Conservation (phyloP, 2,329 filamentous ascomycete species). For the Atkinsonella hypoxylon region DNA sequence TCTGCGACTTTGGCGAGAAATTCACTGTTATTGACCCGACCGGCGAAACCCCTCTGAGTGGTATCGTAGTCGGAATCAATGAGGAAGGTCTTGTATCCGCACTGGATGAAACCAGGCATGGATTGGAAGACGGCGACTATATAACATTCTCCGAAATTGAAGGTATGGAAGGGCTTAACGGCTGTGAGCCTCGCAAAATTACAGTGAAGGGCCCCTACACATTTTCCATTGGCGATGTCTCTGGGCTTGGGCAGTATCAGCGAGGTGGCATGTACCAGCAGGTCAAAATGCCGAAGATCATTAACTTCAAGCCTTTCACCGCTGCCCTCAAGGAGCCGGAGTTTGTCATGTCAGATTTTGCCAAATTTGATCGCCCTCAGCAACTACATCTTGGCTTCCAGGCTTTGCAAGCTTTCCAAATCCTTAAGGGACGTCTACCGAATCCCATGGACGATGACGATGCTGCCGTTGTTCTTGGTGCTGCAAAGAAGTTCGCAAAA, state of each 20-base stretch:
- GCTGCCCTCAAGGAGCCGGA: slow-evolving; percentile 76
- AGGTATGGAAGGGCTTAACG: slow-evolving; percentile 84
- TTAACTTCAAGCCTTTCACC: slow-evolving; percentile 77
- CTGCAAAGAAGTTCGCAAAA: slow-evolving; percentile 62
- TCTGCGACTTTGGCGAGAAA: slow-evolving; percentile 93
- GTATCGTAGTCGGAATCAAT: slow-evolving; percentile 83
- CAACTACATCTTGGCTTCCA: slow-evolving; percentile 90
- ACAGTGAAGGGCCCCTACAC: slow-evolving; percentile 94
- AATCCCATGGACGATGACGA: slow-evolving; percentile 76
- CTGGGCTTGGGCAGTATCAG: slow-evolving; percentile 74
- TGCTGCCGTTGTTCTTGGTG: slow-evolving; percentile 62
- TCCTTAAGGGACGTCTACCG: slow-evolving; percentile 63
- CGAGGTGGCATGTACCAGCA: slow-evolving; percentile 84
- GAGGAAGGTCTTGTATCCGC: slow-evolving; percentile 86
- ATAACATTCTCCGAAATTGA: slow-evolving; percentile 90
- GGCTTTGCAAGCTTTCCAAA: slow-evolving; percentile 76
- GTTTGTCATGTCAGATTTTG: slow-evolving; percentile 84
- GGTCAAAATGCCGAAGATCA: slow-evolving; percentile 94
- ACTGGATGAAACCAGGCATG: slow-evolving; percentile 87
- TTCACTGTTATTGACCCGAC: slow-evolving; percentile 86
- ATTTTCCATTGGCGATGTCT: slow-evolving; percentile 92
- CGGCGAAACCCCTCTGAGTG: slow-evolving; percentile 75
- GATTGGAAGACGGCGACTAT: slow-evolving; percentile 90
- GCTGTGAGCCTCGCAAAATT: slow-evolving; percentile 73
- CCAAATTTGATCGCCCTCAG: slow-evolving; percentile 90